These are phyloP conservation scores for Capniomyces stellatus DNA, from an alignment of 371 early-diverging fungal genomes.

Conservation along the genomic window DNA sequence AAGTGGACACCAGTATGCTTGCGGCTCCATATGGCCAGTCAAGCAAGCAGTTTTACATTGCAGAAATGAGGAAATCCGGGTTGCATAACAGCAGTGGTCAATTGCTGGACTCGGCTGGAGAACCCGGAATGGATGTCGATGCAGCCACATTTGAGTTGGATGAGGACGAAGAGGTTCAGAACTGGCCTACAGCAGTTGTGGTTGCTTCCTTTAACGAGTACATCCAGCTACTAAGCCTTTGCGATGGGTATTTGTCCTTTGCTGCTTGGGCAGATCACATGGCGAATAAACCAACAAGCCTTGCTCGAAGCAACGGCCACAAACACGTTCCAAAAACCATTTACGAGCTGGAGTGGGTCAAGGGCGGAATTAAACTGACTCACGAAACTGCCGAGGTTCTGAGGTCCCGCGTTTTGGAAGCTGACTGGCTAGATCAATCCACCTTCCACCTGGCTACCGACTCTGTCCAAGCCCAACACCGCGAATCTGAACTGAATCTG, in stretches of 20 bases:
- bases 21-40: background rate
- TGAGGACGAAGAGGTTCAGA: background rate
- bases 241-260: constrained; percentile 18
- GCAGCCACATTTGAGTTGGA: background rate
- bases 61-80: background rate
- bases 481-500: constrained; percentile 9
- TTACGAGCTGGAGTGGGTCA: constrained; percentile 11
- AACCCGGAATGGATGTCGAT: background rate
- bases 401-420: constrained; percentile 10
- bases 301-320: no score
- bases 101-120: background rate
- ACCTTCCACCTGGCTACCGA: background rate
- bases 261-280: constrained; percentile 14
- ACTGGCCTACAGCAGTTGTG: background rate
- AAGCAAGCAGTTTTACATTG: background rate
- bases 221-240: constrained; percentile 19
- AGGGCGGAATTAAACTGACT: constrained; percentile 5
- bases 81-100: background rate
- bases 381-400: constrained; percentile 9
- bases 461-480: background rate
- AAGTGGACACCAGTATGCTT: background rate
- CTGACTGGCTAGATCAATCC: constrained; percentile 14
- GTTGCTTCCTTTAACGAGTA: constrained; percentile 15
- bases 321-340: background rate
- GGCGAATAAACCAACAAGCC: background rate